phyloP scores from a whole-genome alignment of 2,329 filamentous ascomycete genomes.

The Mycogone perniciosa region DNA sequence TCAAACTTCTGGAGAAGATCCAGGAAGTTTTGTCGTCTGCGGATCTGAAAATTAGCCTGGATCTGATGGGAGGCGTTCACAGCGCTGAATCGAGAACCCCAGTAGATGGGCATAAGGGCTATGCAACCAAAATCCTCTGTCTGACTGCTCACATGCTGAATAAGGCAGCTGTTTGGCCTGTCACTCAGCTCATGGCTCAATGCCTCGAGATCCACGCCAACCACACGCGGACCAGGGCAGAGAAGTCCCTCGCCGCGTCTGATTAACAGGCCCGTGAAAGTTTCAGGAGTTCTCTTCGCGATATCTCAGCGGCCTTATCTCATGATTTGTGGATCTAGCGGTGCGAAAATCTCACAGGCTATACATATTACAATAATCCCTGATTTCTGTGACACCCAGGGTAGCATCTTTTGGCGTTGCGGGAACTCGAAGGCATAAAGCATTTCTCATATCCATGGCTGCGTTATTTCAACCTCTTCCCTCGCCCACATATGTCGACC shows the following conservation, averaged over 20 bases:
- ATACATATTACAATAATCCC: no score
- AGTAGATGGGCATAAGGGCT: conserved; percentile 61
- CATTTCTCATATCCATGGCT: no score
- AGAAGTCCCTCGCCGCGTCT: conserved; percentile 42
- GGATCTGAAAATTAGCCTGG: conserved; percentile 69
- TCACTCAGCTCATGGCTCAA: conserved; percentile 48
- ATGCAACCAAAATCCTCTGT: conserved; percentile 76
- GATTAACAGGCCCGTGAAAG: conserved; percentile 26
- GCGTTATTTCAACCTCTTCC: no score
- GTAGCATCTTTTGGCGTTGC: no score
- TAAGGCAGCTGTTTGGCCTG: conserved; percentile 85
- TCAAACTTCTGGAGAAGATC: conserved; percentile 77
- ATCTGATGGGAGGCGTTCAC: conserved; percentile 41
- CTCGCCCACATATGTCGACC: no score
- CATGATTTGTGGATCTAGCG: no score
- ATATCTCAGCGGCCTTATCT: not conserved
- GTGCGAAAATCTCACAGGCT: no score
- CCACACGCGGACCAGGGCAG: conserved; percentile 45
- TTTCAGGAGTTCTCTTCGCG: not conserved
- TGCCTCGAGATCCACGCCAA: conserved; percentile 51
- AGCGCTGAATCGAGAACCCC: conserved; percentile 47
- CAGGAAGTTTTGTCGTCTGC: conserved; percentile 69
- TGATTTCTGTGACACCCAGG: no score
- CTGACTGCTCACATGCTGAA: conserved; percentile 83
- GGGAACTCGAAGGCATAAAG: no score